A percentile compares a stretch with the other conserved stretches of the same genome.
phyloP scores from a whole-genome alignment of 1,284 basidiomycete species.

The Boletus sp. region DNA sequence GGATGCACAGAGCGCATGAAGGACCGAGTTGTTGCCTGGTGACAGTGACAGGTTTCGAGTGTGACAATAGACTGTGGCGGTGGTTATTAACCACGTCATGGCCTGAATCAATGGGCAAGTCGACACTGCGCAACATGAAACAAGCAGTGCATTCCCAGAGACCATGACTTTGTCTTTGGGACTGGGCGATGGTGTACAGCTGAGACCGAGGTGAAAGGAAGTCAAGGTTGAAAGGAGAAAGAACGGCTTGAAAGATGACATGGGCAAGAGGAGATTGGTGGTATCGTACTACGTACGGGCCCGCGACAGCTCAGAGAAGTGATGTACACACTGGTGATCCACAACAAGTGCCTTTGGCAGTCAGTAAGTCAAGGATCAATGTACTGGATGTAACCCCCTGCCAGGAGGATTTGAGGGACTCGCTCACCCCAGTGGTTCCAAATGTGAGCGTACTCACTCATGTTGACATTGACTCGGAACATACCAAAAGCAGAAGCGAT shows the following conservation, averaged over 20 bases:
- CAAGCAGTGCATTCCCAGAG: constrained; percentile 1
- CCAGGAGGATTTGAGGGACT: too few species aligned
- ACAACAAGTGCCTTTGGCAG: too few species aligned
- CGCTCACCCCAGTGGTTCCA: too few species aligned
- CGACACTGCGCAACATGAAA: background rate
- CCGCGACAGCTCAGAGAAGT: too few species aligned
- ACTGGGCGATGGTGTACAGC: background rate
- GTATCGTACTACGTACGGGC: background rate
- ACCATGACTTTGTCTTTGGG: constrained; percentile 13
- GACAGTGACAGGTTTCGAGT: too few species aligned
- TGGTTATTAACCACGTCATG: constrained; percentile 7
- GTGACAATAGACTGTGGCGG: constrained; percentile 17
- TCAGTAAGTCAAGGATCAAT: too few species aligned
- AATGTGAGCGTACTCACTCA: too few species aligned
- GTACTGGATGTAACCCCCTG: too few species aligned
- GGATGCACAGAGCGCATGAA: constrained; percentile 20
- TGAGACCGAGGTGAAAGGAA: constrained; percentile 16
- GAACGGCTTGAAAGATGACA: constrained; percentile 8
- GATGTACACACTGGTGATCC: too few species aligned
- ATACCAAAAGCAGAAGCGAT: too few species aligned
- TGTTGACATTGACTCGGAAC: too few species aligned
- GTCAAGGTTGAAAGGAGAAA: constrained; percentile 7
- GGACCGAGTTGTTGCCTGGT: too few species aligned
- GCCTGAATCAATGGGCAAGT: constrained; percentile 5
- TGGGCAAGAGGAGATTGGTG: background rate